Evolutionary conservation across 225 moss, liverwort and hornwort genomes (phyloP).

Genomic region (Thuidium tamariscinum): DNA sequence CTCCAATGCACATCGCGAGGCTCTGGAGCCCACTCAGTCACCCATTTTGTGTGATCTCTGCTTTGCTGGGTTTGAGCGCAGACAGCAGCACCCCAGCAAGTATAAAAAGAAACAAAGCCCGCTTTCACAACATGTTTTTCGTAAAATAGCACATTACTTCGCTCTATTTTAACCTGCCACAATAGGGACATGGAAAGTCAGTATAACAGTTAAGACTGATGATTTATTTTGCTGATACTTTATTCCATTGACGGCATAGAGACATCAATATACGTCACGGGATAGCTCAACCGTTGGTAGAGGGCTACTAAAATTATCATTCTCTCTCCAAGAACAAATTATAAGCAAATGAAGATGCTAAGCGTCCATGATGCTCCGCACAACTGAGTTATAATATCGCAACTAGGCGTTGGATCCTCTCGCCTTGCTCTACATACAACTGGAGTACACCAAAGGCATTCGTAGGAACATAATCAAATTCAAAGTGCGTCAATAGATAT

Average conservation of each 20-base stretch:
- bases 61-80: conserved; percentile 83
- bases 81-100: conserved; percentile 83
- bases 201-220: neutral
- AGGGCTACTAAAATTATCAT: neutral
- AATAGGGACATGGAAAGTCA: neutral
- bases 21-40: conserved; percentile 89
- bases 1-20: conserved; percentile 82
- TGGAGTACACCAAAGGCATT: neutral
- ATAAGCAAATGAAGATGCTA: neutral
- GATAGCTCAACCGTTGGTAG: neutral
- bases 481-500: neutral
- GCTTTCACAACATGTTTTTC: conserved; percentile 49
- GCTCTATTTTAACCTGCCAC: conserved; percentile 49
- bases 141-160: conserved; percentile 24
- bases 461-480: neutral
- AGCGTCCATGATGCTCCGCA: neutral
- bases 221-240: neutral
- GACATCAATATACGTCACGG: neutral
- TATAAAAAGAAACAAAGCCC: conserved; percentile 69
- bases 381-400: neutral
- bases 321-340: neutral
- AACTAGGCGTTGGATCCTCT: neutral
- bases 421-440: neutral
- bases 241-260: neutral
- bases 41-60: conserved; percentile 59